These are phyloP conservation scores for Cryptosporidium ryanae DNA, from an alignment of 169 alveolate genomes.

Conservation along the genomic window DNA sequence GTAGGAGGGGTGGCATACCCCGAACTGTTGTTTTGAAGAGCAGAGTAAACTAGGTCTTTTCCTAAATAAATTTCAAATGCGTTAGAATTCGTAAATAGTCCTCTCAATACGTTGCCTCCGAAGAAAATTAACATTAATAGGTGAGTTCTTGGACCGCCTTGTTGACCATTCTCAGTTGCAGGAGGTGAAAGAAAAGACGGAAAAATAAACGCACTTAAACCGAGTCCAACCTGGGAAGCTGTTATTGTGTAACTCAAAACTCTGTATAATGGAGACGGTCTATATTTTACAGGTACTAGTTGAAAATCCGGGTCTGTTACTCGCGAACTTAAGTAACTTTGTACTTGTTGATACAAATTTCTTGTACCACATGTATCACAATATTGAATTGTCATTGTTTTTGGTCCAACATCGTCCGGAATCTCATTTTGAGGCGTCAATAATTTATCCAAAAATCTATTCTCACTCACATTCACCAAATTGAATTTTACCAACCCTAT, in stretches of 20 bases:
- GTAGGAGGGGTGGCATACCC: constrained; percentile 69
- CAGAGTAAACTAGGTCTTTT: constrained; percentile 47
- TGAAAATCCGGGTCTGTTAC: constrained; percentile 70
- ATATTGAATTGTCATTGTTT: constrained; percentile 68
- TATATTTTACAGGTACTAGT: constrained; percentile 41
- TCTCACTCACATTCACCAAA: constrained; percentile 18
- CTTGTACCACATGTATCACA: constrained; percentile 72
- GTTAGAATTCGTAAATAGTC: constrained; percentile 60
- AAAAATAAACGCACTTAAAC: constrained; percentile 57
- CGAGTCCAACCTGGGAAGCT: constrained; percentile 52
- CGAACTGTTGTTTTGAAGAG: constrained; percentile 50
- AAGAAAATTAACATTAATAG: constrained; percentile 54
- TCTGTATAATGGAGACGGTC: constrained; percentile 45
- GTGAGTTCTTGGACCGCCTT: constrained; percentile 68
- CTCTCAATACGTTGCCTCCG: constrained; percentile 51
- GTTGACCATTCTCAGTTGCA: constrained; percentile 46
- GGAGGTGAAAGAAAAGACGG: constrained; percentile 28
- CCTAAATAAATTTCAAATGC: constrained; percentile 70
- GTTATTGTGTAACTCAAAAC: constrained; percentile 52
- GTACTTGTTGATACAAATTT: constrained; percentile 66
- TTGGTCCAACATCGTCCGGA: constrained; percentile 58
- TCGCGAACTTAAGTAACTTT: constrained; percentile 59
- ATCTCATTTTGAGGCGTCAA: constrained; percentile 51
- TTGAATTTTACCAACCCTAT: constrained; percentile 50
- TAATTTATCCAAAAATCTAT: constrained; percentile 31